Base-by-base conservation (phyloP, 1,284 basidiomycete species). In the Mycena sp. region DNA sequence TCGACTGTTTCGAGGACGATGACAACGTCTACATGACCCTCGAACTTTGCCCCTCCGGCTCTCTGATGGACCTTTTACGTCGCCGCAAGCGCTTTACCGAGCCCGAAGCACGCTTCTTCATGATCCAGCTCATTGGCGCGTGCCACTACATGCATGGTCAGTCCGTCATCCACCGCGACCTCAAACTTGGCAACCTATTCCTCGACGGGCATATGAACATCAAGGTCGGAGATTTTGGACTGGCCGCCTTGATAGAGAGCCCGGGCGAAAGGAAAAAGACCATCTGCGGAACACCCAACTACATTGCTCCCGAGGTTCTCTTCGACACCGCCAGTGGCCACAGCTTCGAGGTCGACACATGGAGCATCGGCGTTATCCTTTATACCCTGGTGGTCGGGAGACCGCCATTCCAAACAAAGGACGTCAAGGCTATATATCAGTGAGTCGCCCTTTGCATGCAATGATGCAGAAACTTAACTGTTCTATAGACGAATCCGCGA, bases 261-360 rank as follows among this genome's bases (percentile, higher is more conserved):
- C 93, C 93, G 11, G 96, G 96, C 1, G 98, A 99, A 77, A 82
- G 97, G 70, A 98, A 99, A 84, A 98, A 98, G 87, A 99, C 97
- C 0, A 97, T 99, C 51, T 99, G 97, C 72, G 98, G 97, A 6
- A 99, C 97, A 1, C 98, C 97, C 1, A 99, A 99, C 76, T 99
- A 99, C 77, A 99, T 99, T 69, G 98, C 98, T 0, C 98, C 97
- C 0, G 97, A 99, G 76, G 96, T 99, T 32, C 81, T 99, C 64
- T 99, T 98, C 76, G 96, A 98, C 76, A 94, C 93, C 44, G 94
- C 91, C 26, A 96, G 96, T 70, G 96, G 97, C 0, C 97, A 99
- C 78, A 96, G 94, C 74, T 99, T 98, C 73, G 97, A 99, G 79
- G 97, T 99, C 35, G 97, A 99, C 74, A 93, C 96, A 10, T 99